Percentiles rank a stretch among this genome's conserved stretches.
Conservation (phyloP, 2,329 filamentous ascomycete species). For the Torrubiellomyces zombiae region DNA sequence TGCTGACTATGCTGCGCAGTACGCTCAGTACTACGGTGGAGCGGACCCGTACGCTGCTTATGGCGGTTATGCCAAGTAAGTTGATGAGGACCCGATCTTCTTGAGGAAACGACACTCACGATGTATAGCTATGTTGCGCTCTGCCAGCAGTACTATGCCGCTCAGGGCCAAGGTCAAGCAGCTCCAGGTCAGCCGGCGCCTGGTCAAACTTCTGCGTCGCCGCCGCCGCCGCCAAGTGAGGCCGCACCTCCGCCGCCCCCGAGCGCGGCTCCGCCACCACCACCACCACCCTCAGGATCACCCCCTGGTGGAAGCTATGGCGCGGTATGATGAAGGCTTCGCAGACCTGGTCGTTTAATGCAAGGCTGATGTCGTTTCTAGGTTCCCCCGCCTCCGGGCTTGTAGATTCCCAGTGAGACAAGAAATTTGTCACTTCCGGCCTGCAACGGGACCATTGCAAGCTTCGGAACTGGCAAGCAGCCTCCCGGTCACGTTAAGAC, state of each 20-base stretch:
- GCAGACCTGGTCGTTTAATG: too few relatives aligned
- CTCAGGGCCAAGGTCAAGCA: slow-evolving; percentile 29
- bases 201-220: slow-evolving; percentile 31
- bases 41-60: slow-evolving; percentile 80
- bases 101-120: slow-evolving; percentile 8
- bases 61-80: slow-evolving; percentile 68
- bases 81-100: slow-evolving; percentile 1
- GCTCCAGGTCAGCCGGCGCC: slow-evolving; percentile 16
- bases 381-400: slow-evolving; percentile 40
- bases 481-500: too few relatives aligned
- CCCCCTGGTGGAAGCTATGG: slow-evolving; percentile 44
- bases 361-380: slow-evolving; percentile 11
- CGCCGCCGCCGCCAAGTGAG: slow-evolving; percentile 41
- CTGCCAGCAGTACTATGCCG: slow-evolving; percentile 54
- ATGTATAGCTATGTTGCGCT: slow-evolving; percentile 42
- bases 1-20: slow-evolving; percentile 60
- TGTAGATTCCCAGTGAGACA: too few relatives aligned
- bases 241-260: slow-evolving; percentile 49
- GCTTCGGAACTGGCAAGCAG: too few relatives aligned
- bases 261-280: slow-evolving; percentile 30
- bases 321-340: slow-evolving; percentile 33
- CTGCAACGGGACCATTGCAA: too few relatives aligned
- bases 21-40: slow-evolving; percentile 63
- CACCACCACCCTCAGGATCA: slow-evolving; percentile 25
- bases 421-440: too few relatives aligned